Base-by-base conservation (phyloP, 345 rosid species). In the Sisymbrium altissimum region DNA sequence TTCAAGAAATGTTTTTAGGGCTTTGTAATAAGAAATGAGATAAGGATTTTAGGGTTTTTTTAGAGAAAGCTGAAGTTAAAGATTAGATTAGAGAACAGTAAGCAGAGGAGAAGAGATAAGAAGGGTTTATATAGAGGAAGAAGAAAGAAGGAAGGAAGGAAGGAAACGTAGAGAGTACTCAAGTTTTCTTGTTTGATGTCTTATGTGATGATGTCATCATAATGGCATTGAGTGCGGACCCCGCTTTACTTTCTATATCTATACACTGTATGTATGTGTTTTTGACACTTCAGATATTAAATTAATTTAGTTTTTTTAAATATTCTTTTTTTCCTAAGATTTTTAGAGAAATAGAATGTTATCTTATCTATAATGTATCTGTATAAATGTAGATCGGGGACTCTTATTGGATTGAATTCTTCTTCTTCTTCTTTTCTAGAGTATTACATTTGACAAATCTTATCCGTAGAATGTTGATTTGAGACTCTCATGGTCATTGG, bases 151-250 rank as follows among this genome's bases (percentile, higher is more conserved):
- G 23, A 39, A 23, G 25, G 66, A 33, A 38, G 32, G 36, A 13
- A 71, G 40, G 72, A 82, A 77, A 60, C 81, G 78, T 79, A 76
- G 72, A 23, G 70, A 58, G 67, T 69, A 77, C 79, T 71, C 80
- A 65, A 73, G 36, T 33, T 78, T 49, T 8, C 18, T 21, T 13
- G 11, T 23, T 30, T 23, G 25, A 29, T 73, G 65, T 79, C 55
- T 58, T 69, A 55, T 75, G 32, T 60, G 76, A 82, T 82, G 81
- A 74, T 73, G 81, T 82, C 84, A 81, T 52, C 63, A n/a, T 41
- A 54, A 67, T 67, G 78, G 54, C 35, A 3, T 76, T 73, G 68
- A 64, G 80, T 72, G 70, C 39, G 80, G 76, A 19, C 49, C 78
- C 78, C 54, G 63, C 72, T 61, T 64, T 18, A 15, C 40, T 62